Percentiles rank a stretch among this genome's conserved stretches.
Evolutionary conservation across 768 basidiomycete genomes (phyloP).

Genomic region (Trametes cubensis): DNA sequence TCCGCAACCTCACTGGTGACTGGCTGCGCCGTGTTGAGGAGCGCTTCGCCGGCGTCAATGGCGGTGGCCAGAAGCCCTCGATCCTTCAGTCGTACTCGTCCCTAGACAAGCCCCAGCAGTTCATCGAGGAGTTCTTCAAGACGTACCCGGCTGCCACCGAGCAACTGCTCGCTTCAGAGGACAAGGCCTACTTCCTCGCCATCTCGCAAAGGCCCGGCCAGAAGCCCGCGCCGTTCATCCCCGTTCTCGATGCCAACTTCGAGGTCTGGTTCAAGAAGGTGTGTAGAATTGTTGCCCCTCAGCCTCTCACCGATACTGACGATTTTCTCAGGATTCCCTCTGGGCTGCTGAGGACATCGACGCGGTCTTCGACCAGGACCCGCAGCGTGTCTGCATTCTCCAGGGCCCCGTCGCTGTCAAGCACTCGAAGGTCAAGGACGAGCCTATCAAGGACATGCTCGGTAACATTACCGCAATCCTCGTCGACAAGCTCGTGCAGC

Average conservation of each 20-base stretch:
- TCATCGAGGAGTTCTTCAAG: constrained; percentile 82
- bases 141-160: constrained; percentile 79
- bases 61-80: constrained; percentile 74
- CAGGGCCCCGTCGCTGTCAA: constrained; percentile 96
- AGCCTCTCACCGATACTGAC: constrained; percentile 12
- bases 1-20: constrained; percentile 94
- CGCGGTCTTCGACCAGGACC: constrained; percentile 98
- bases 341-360: constrained; percentile 99
- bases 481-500: constrained; percentile 74
- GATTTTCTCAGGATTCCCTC: constrained; percentile 75
- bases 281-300: constrained; percentile 24
- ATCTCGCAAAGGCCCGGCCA: constrained; percentile 96
- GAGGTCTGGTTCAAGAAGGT: constrained; percentile 99
- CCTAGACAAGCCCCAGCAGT: constrained; percentile 79
- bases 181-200: constrained; percentile 93
- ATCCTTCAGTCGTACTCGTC: constrained; percentile 80
- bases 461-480: constrained; percentile 84
- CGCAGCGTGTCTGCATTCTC: constrained; percentile 95
- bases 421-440: constrained; percentile 84
- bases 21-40: constrained; percentile 97
- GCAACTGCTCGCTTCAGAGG: constrained; percentile 91
- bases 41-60: constrained; percentile 89
- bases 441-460: constrained; percentile 90
- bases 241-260: constrained; percentile 88
- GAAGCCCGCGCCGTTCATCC: constrained; percentile 98